Conservation (phyloP, 2,329 filamentous ascomycete genomes). For the Paecilomyces sp. region DNA sequence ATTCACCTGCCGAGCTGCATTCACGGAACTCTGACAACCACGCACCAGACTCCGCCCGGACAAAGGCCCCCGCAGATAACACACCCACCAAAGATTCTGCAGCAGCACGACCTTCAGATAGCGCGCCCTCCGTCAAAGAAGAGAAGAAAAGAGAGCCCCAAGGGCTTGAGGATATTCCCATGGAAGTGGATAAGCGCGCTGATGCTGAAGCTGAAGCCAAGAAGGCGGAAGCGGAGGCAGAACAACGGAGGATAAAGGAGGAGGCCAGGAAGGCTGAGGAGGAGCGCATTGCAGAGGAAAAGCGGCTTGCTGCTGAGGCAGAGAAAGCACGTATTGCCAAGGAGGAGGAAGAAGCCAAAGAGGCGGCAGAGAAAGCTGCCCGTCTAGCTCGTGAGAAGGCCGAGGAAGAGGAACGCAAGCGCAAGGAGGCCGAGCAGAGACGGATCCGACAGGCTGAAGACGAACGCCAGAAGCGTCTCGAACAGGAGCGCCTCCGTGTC, state of each 20-base stretch:
- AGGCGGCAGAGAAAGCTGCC: slow-evolving; percentile 23
- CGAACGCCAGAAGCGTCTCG: slow-evolving; percentile 35
- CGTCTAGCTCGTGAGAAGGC: slow-evolving; percentile 33
- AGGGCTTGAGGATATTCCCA: slow-evolving; percentile 21
- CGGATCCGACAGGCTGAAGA: slow-evolving; percentile 40
- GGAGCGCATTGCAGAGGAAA: slow-evolving; percentile 23
- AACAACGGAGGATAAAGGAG: slow-evolving; percentile 1
- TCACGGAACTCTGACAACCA: slow-evolving; percentile 11
- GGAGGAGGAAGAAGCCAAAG: slow-evolving; percentile 20
- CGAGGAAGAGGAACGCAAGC: slow-evolving; percentile 36
- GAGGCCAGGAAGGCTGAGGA: slow-evolving; percentile 22
- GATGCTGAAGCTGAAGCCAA: slow-evolving; percentile 12
- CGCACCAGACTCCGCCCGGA: slow-evolving; percentile 12
- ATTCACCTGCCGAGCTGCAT: slow-evolving; percentile 10
- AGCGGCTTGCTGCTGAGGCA: slow-evolving; percentile 19
- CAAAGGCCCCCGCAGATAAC: slow-evolving; percentile 7
- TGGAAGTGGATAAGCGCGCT: slow-evolving; percentile 13
- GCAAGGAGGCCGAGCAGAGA: slow-evolving; percentile 35
- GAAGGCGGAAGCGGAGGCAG: slow-evolving; percentile 16
- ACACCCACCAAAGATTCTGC: slow-evolving; percentile 9
- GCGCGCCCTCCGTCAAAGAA: slow-evolving; percentile 19
- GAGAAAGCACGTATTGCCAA: slow-evolving; percentile 23
- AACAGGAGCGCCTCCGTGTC: slow-evolving; percentile 35
- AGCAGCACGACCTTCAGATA: slow-evolving; percentile 9
- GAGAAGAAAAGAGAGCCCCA: slow-evolving; percentile 22